Evolutionary conservation across 2,329 filamentous ascomycete genomes (phyloP), one percentile per base, ranked within the genome.

Genomic region (Paraphoma chrysanthemicola): DNA sequence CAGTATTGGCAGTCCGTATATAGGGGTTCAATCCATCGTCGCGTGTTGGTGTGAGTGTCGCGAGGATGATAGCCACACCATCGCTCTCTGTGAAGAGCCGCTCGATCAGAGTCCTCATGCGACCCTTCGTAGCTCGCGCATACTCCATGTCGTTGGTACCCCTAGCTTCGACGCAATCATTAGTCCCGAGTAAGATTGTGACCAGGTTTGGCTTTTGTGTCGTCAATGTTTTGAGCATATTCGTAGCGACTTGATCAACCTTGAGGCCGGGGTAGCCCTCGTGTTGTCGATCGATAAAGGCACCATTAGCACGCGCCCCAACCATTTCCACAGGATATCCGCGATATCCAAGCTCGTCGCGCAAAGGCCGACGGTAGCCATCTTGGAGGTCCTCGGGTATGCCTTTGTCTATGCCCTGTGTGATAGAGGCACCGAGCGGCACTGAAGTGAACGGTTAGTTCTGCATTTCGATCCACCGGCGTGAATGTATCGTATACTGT

Each of bases 141-240:
- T 51, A 56, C 17, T 43, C 36, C 14, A 36, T 43, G 30, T 48
- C 39, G 18, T 41, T 44, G 12, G 31, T 11, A 7, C 44, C 9
- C 39, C 49, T 44, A 0, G 44, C 52, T 2, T 51, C 39, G 17
- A 18, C 14, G 39, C 51, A 58, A 30, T 64, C 62, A 29, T 64
- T 64, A 6, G 62, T 60, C 8, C 62, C 62, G 16, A 51, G 48
- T 31, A 62, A 57, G 30, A 64, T 53, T 10, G 62, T 41, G 2
- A 64, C 55, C n/a, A 64, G 18, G 30, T 62, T 64, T 2, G 62
- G 62, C 41, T 42, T 42, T 17, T 49, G 47, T 10, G 11, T 31
- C 6, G 36, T 49, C 18, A 49, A 54, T 51, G 30, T 50, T 38
- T n/a, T 38, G 9, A 39, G 23, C 44, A 54, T 51, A 28, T 51